A percentile compares a stretch with the other conserved stretches of the same genome.
Conservation (phyloP, 768 basidiomycete species). For the Termitomyces sp. region DNA sequence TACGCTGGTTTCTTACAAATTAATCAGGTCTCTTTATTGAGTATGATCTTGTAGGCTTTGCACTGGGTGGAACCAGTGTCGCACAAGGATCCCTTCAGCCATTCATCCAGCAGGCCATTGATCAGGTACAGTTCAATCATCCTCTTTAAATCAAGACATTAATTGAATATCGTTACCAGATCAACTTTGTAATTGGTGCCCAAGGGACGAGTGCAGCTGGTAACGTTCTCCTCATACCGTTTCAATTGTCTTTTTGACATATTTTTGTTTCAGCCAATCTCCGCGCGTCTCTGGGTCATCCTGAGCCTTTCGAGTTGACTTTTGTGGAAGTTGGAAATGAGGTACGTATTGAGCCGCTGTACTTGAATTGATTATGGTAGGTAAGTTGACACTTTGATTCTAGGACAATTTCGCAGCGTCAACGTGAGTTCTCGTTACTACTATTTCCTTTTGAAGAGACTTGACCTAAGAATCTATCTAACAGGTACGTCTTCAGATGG, state of each 20-base stretch:
- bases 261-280: slow-evolving; percentile 42
- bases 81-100: slow-evolving; percentile 40
- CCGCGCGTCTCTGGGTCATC: slow-evolving; percentile 53
- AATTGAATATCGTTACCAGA: slow-evolving; percentile 21
- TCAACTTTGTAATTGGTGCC: slow-evolving; percentile 55
- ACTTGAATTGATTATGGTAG: neutral
- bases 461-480: neutral
- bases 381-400: neutral
- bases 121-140: slow-evolving; percentile 29
- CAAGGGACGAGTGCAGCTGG: slow-evolving; percentile 36
- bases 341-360: slow-evolving; percentile 18
- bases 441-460: neutral
- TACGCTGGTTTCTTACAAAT: slow-evolving; percentile 7
- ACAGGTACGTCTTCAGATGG: slow-evolving; percentile 49
- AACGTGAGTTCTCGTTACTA: slow-evolving; percentile 10
- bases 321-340: slow-evolving; percentile 63
- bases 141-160: neutral
- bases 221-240: slow-evolving; percentile 4
- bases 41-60: slow-evolving; percentile 33
- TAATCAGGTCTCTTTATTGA: neutral
- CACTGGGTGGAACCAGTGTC: slow-evolving; percentile 42
- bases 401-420: slow-evolving; percentile 22
- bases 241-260: neutral
- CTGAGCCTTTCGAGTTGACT: slow-evolving; percentile 45
- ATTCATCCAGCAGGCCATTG: slow-evolving; percentile 53